Conservation (phyloP, 2,329 filamentous ascomycete genomes). For the Fusarium nygamai region DNA sequence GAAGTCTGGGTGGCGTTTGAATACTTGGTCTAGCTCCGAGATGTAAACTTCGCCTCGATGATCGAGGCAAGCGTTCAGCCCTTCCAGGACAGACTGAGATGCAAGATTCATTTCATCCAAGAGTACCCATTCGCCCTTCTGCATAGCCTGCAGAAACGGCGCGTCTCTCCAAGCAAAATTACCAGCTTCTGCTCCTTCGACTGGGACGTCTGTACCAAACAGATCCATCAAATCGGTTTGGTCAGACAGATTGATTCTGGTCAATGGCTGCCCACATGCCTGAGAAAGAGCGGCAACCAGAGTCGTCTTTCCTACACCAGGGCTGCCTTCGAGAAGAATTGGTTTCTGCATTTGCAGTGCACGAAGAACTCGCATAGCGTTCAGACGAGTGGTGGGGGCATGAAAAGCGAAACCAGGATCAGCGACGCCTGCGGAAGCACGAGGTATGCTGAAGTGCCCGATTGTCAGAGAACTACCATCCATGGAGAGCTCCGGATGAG, state of each 20-base stretch:
- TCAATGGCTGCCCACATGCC: constrained; percentile 82
- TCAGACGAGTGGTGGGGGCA: constrained; percentile 88
- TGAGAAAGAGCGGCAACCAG: constrained; percentile 86
- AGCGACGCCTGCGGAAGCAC: constrained; percentile 53
- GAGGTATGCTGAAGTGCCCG: constrained; percentile 77
- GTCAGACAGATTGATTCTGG: constrained; percentile 95
- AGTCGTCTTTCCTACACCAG: constrained; percentile 98
- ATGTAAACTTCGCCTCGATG: constrained; percentile 96
- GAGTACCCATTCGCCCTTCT: constrained; percentile 94
- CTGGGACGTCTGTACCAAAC: constrained; percentile 94
- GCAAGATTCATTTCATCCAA: constrained; percentile 99
- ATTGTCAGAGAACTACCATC: constrained; percentile 66
- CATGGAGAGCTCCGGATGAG: constrained; percentile 67
- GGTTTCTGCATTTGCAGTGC: constrained; percentile 91
- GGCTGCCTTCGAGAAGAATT: constrained; percentile 93
- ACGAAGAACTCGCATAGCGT: constrained; percentile 89
- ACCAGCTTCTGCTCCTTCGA: constrained; percentile 90
- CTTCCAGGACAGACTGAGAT: constrained; percentile 95
- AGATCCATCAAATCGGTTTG: constrained; percentile 98
- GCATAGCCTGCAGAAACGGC: constrained; percentile 95
- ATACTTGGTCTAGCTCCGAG: constrained; percentile 93
- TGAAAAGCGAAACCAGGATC: constrained; percentile 70
- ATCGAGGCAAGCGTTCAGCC: constrained; percentile 94
- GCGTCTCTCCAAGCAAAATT: constrained; percentile 96
- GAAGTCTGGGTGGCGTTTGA: constrained; percentile 88